Conservation (phyloP, 129 eudicot genomes). For the Arctium minus region DNA sequence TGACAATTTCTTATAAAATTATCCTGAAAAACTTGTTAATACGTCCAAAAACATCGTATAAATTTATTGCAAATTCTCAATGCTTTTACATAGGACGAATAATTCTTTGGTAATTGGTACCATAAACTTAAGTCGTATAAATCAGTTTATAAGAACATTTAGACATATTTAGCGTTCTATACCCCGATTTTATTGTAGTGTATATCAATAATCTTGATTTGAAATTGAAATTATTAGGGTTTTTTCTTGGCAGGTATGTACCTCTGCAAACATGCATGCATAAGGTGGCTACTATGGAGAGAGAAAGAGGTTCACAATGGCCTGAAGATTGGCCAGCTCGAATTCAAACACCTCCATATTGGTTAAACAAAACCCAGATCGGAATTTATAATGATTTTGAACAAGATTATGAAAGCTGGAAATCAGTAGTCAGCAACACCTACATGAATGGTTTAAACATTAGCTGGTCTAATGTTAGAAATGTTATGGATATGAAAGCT, state of each 20-base stretch:
- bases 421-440: slow-evolving; percentile 40
- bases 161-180: background rate
- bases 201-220: background rate
- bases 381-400: slow-evolving; percentile 65
- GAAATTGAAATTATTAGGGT: background rate
- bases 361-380: slow-evolving; percentile 54
- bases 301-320: slow-evolving; percentile 72
- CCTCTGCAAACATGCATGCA: slow-evolving; percentile 79
- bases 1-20: too few species aligned
- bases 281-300: slow-evolving; percentile 41
- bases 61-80: too few species aligned
- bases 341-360: slow-evolving; percentile 51
- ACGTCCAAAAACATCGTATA: background rate
- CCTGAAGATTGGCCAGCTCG: slow-evolving; percentile 73
- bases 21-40: background rate
- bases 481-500: slow-evolving; percentile 93
- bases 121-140: background rate
- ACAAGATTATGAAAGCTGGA: slow-evolving; percentile 66
- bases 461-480: slow-evolving; percentile 70
- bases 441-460: slow-evolving; percentile 57
- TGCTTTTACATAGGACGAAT: background rate
- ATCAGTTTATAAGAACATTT: background rate
- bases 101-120: background rate
- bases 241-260: slow-evolving; percentile 47
- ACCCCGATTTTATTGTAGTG: too few species aligned